These are phyloP conservation scores for Paracorniculantispora psalliotae DNA, from an alignment of 2,329 filamentous ascomycete species.

Conservation along the genomic window DNA sequence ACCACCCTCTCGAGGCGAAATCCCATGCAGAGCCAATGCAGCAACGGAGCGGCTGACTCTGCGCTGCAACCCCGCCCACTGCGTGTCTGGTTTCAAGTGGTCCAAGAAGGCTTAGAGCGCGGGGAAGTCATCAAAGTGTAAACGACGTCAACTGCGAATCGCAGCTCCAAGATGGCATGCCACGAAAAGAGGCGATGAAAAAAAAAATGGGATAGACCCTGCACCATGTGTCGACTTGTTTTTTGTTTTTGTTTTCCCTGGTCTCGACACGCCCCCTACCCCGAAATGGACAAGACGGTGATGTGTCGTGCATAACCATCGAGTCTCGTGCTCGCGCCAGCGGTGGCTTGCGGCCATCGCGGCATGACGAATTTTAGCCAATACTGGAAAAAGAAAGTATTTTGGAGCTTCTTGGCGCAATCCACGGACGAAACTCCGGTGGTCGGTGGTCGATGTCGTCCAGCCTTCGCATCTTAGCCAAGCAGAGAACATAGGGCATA, in stretches of 20 bases:
- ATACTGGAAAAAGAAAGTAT: background rate
- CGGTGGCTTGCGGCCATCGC: background rate
- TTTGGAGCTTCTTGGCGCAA: background rate
- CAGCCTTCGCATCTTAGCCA: background rate
- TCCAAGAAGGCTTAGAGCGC: slow-evolving; percentile 8
- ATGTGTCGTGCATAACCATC: background rate
- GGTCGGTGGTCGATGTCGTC: background rate
- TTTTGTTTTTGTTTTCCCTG: background rate
- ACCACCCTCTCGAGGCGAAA: background rate
- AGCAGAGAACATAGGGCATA: background rate
- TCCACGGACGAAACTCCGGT: background rate
- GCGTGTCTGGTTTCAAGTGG: background rate
- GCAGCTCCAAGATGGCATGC: background rate
- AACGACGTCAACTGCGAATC: background rate
- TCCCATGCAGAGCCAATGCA: background rate
- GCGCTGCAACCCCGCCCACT: background rate
- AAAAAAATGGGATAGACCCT: background rate
- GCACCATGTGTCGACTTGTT: no score
- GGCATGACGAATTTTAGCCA: background rate
- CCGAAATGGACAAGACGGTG: background rate
- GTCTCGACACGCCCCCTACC: background rate
- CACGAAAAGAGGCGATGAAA: no score
- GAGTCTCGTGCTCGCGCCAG: background rate
- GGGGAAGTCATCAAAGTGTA: background rate
- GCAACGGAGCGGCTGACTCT: background rate